Base-by-base conservation (phyloP, 1,284 basidiomycete species). In the Xanthoconium separans region DNA sequence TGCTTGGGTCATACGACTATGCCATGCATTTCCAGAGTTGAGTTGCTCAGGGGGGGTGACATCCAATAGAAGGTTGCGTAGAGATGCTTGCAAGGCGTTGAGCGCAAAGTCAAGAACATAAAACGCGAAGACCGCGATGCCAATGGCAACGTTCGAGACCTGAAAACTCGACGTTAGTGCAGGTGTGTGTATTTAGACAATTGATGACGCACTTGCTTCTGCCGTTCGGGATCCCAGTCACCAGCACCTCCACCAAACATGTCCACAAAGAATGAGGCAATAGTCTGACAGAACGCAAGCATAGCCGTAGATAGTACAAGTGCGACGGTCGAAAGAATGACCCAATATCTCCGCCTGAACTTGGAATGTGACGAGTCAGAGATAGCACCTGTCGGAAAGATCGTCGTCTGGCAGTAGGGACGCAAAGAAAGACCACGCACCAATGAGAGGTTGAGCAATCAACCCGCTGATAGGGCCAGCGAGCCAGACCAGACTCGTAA, bases 21-120 rank as follows among this genome's bases (percentile, higher is more conserved):
- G 94, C 95, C 96, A 99, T n/a, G 96, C 96, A 73, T 98, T 99
- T 7, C 91, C 95, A 15, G 86, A 80, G 59, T 89, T 94, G 34
- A 98, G 82, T 71, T 98, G 95, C 58, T 89, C 82, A 4, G 87
- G 81, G 5, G 94, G 94, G 0, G 93, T 86, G 44, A 95, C 76
- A 69, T 99, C 96, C 54, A 99, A 80, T 13, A 98, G 81, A 22
- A 99, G 82, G 66, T 97, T 97, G 34, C 95, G 81, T 20, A 96
- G 75, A 4, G 94, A 94, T 1, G 94, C 95, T 80, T 98, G 95
- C 43, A 98, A 75, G 4, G 91, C 93, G 69, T 99, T 99, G 56
- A 99, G 80, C 9, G 93, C 91, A 70, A 98, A 98, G 71, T 98
- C 96, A 27, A 98, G 79, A 47, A 95, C 72, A 72, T 96, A 98